A percentile compares a stretch with the other conserved stretches of the same genome.
These are phyloP conservation scores for Hirsutella thompsonii DNA, from an alignment of 2,329 filamentous ascomycete species.

Conservation along the genomic window DNA sequence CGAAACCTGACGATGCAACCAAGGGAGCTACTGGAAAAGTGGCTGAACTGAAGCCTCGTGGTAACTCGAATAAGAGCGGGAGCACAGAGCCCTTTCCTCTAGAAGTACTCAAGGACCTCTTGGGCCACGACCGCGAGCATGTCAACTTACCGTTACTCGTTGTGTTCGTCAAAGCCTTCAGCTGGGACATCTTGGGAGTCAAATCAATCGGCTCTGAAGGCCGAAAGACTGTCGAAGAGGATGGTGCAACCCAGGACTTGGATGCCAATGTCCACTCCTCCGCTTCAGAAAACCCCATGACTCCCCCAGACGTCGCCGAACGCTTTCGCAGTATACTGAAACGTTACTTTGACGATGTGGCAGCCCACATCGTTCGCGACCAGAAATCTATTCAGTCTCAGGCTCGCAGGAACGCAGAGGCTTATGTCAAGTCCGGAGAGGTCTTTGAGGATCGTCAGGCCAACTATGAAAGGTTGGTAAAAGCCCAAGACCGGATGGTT, in stretches of 20 bases:
- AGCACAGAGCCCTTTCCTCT: slow-evolving; percentile 84
- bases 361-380: slow-evolving; percentile 75
- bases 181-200: slow-evolving; percentile 86
- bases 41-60: slow-evolving; percentile 43
- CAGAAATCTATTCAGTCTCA: slow-evolving; percentile 81
- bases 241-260: slow-evolving; percentile 44
- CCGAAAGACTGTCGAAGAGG: slow-evolving; percentile 73
- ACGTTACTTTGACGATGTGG: slow-evolving; percentile 88
- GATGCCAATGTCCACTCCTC: slow-evolving; percentile 17
- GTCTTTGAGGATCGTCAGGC: slow-evolving; percentile 95
- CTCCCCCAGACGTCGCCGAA: slow-evolving; percentile 63
- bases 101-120: slow-evolving; percentile 92
- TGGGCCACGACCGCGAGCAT: slow-evolving; percentile 89
- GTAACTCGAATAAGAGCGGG: slow-evolving; percentile 40
- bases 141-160: slow-evolving; percentile 83
- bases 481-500: slow-evolving; percentile 80
- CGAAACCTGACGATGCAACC: slow-evolving; percentile 48
- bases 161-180: slow-evolving; percentile 89
- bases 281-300: slow-evolving; percentile 59
- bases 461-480: slow-evolving; percentile 89
- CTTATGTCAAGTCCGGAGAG: slow-evolving; percentile 95
- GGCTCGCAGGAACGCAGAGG: slow-evolving; percentile 89
- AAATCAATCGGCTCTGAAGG: slow-evolving; percentile 59
- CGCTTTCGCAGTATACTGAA: slow-evolving; percentile 76
- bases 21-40: slow-evolving; percentile 51